Evolutionary conservation across 768 basidiomycete species (phyloP).

Genomic region (Jaapia argillacea): DNA sequence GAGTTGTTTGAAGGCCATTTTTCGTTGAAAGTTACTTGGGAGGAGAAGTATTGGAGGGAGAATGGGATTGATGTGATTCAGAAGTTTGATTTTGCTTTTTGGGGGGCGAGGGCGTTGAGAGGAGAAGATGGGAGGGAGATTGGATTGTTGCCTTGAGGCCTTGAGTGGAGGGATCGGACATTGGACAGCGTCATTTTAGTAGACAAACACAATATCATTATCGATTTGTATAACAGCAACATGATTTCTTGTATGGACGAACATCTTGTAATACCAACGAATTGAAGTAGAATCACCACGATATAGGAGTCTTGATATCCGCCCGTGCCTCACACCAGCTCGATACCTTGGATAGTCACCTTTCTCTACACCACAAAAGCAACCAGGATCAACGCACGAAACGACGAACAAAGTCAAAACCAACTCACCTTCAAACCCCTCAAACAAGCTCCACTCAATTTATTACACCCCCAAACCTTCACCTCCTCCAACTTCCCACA

Average conservation of each 20-base stretch:
- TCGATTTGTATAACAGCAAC: no score
- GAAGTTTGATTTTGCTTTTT: background rate
- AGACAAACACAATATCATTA: no score
- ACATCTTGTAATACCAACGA: no score
- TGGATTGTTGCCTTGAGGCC: background rate
- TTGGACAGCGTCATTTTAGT: no score
- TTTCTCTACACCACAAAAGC: no score
- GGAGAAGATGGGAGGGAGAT: background rate
- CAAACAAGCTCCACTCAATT: constrained; percentile 34
- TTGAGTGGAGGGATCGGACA: no score
- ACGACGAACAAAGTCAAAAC: background rate
- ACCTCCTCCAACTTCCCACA: constrained; percentile 32
- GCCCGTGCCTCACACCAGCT: no score
- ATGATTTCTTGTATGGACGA: no score
- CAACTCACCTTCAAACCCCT: constrained; percentile 36
- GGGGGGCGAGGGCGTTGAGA: background rate
- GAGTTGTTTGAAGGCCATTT: background rate
- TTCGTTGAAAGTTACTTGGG: background rate
- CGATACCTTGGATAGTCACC: background rate
- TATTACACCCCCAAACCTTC: constrained; percentile 47
- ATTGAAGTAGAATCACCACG: no score
- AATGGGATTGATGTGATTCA: background rate
- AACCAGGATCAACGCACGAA: background rate
- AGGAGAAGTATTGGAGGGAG: background rate
- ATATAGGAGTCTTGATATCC: no score